These are phyloP conservation scores for Aureobasidium subglaciale DNA, from an alignment of 2,329 filamentous ascomycete genomes.

Conservation along the genomic window DNA sequence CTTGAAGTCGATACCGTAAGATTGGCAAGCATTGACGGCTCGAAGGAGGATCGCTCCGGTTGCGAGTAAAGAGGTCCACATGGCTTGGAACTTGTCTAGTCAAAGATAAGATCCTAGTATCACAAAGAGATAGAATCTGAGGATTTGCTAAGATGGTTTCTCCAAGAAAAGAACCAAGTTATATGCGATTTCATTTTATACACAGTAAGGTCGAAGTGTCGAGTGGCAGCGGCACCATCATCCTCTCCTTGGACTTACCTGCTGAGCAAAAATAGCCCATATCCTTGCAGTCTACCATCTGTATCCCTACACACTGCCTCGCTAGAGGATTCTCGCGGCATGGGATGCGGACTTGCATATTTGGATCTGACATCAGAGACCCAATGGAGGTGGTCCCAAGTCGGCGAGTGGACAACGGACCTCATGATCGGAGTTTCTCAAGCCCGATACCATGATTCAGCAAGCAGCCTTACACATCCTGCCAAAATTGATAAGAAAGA, in stretches of 20 bases:
- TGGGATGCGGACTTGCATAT: background rate
- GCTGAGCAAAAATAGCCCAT: background rate
- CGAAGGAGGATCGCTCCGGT: background rate
- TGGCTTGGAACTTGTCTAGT: background rate
- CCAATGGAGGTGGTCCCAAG: background rate
- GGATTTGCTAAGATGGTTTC: background rate
- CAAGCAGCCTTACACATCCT: background rate
- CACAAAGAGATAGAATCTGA: too few relatives aligned
- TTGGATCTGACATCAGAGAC: conserved; percentile 11
- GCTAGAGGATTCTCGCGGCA: background rate
- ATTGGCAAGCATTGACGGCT: conserved; percentile 19
- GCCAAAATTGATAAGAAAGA: background rate
- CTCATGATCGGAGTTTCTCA: background rate
- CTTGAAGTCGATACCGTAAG: conserved; percentile 34
- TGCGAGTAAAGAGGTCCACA: background rate
- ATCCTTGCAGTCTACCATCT: background rate
- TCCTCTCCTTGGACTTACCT: background rate
- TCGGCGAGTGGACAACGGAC: background rate
- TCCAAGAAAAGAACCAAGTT: background rate
- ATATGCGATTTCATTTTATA: background rate
- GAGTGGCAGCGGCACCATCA: background rate
- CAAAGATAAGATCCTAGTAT: background rate
- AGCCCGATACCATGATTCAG: background rate
- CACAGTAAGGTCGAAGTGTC: background rate
- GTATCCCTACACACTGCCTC: conserved; percentile 5